These are phyloP conservation scores for Calendula officinalis DNA, from an alignment of 129 eudicot species.

Conservation along the genomic window DNA sequence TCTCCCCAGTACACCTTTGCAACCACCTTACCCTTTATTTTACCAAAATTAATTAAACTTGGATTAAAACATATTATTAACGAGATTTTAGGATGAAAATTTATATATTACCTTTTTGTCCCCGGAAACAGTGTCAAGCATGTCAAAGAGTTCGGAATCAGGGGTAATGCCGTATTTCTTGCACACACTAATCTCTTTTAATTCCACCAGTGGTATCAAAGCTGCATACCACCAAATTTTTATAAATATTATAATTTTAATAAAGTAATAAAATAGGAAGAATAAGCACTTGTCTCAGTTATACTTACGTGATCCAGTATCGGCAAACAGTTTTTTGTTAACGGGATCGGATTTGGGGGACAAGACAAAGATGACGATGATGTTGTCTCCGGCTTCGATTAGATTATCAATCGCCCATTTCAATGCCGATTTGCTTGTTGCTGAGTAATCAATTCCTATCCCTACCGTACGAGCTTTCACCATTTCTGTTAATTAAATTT, in stretches of 20 bases:
- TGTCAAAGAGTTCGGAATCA: slow-evolving; percentile 63
- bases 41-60: slow-evolving; percentile 1
- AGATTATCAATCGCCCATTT: slow-evolving; percentile 67
- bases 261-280: not conserved
- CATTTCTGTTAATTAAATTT: slow-evolving; percentile 25
- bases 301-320: slow-evolving; percentile 71
- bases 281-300: not conserved
- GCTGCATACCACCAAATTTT: slow-evolving; percentile 33
- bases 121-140: slow-evolving; percentile 53
- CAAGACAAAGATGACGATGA: slow-evolving; percentile 50
- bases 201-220: slow-evolving; percentile 67
- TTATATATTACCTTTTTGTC: slow-evolving; percentile 34
- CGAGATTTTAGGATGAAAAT: too few species aligned
- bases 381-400: slow-evolving; percentile 45
- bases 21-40: slow-evolving; percentile 47
- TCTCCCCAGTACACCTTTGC: slow-evolving; percentile 93
- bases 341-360: slow-evolving; percentile 68
- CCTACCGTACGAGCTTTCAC: slow-evolving; percentile 58
- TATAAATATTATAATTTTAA: not conserved
- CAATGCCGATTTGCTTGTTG: slow-evolving; percentile 64
- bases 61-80: not conserved
- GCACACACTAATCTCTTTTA: slow-evolving; percentile 53
- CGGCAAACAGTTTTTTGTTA: slow-evolving; percentile 68
- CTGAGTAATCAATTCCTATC: slow-evolving; percentile 72
- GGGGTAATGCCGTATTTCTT: slow-evolving; percentile 64